Conservation (phyloP, 1,284 basidiomycete genomes). For the Apiotrichum domesticum region DNA sequence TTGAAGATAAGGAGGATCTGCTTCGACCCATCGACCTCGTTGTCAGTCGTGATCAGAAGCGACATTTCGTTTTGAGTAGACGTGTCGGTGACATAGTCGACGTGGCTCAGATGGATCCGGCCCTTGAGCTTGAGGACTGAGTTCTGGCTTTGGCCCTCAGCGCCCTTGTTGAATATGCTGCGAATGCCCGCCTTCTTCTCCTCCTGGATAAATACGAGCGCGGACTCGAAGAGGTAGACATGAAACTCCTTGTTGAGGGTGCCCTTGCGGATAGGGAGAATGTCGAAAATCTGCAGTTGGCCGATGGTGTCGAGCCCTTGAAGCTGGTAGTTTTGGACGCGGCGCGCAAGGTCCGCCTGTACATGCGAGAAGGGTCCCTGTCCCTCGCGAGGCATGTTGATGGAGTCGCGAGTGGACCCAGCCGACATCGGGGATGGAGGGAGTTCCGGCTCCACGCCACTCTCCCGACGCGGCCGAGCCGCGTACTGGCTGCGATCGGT, state of each 20-base stretch:
- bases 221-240: slow-evolving; percentile 93
- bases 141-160: background rate
- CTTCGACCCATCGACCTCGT: slow-evolving; percentile 70
- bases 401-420: slow-evolving; percentile 15
- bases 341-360: slow-evolving; percentile 74
- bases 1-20: slow-evolving; percentile 92
- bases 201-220: slow-evolving; percentile 91
- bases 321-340: slow-evolving; percentile 91
- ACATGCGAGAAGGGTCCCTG: slow-evolving; percentile 56
- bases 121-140: slow-evolving; percentile 79
- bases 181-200: slow-evolving; percentile 62
- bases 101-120: slow-evolving; percentile 87
- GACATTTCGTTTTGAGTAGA: slow-evolving; percentile 74
- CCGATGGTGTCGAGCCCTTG: slow-evolving; percentile 78
- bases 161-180: slow-evolving; percentile 20
- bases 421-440: slow-evolving; percentile 31
- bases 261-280: slow-evolving; percentile 79
- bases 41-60: slow-evolving; percentile 73
- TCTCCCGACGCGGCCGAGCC: slow-evolving; percentile 22
- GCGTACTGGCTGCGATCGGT: slow-evolving; percentile 43
- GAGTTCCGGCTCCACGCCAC: slow-evolving; percentile 28
- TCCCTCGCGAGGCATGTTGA: background rate
- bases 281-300: slow-evolving; percentile 80
- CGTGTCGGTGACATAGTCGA: slow-evolving; percentile 74
- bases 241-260: slow-evolving; percentile 81